A percentile compares a stretch with the other conserved stretches of the same genome.
These are phyloP conservation scores for Bifiguratus adelaidae DNA, from an alignment of 192 early-diverging fungal genomes.

Conservation along the genomic window DNA sequence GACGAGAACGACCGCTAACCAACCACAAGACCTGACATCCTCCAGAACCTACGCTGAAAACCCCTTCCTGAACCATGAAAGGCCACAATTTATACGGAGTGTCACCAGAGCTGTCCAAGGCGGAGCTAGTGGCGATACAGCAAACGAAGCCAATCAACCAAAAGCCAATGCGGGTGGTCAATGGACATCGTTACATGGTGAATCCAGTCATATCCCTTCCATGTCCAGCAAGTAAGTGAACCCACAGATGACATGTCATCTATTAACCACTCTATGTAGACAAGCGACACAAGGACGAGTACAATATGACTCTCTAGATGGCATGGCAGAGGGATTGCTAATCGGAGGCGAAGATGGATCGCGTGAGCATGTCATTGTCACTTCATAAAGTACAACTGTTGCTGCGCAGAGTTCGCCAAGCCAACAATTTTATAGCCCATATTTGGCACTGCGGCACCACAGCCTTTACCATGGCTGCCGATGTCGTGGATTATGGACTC, in stretches of 20 bases:
- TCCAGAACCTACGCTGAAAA: conserved; percentile 20
- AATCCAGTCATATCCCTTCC: background rate
- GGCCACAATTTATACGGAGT: conserved; percentile 10
- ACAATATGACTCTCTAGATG: background rate
- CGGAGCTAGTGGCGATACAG: background rate
- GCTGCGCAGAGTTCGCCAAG: no score
- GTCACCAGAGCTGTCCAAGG: no score
- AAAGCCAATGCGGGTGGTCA: background rate
- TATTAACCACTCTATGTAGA: no score
- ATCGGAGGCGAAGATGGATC: conserved; percentile 11
- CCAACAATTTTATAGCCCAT: no score
- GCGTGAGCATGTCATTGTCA: conserved; percentile 1
- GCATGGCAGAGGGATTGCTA: background rate
- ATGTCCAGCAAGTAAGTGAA: no score
- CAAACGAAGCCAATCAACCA: conserved; percentile 1
- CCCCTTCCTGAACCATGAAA: conserved; percentile 14
- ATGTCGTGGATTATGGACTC: no score
- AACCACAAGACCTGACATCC: conserved; percentile 1
- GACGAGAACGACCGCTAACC: no score
- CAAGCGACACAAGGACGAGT: background rate
- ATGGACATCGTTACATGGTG: conserved; percentile 1
- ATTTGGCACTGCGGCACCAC: no score
- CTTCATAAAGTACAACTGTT: no score
- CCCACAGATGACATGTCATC: no score
- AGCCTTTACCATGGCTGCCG: no score